Evolutionary conservation across 2,329 filamentous ascomycete genomes (phyloP), one percentile per base, ranked within the genome.

Genomic region (Aspergillus calidoustus): DNA sequence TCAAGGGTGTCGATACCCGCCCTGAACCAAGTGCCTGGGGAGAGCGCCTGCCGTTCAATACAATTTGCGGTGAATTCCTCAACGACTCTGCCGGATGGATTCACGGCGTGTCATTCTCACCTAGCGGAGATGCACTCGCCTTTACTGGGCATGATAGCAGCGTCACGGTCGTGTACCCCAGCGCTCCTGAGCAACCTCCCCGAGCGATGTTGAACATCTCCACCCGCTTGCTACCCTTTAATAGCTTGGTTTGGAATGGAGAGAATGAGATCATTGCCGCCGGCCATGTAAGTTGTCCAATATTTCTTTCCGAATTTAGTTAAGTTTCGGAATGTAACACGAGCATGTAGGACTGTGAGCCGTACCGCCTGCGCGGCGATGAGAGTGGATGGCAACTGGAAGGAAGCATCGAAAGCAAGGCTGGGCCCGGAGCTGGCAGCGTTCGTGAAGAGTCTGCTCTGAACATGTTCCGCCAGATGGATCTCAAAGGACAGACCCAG

Each of bases 391-490:
- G 95, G 95, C 86, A 92, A 73, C 82, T 97, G 43, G 86, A 85
- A 41, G 93, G 93, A 34, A 90, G 91, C 4, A 81, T 98, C 64
- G 93, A 97, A 80, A 82, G 83, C 53, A 93, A 93, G 79, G 83
- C 86, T 54, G 81, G 84, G 5, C 82, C 84, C 30, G 89, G 86
- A 47, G 76, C 83, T 59, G 81, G 79, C 2, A 88, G 85, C 61
- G 81, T 82, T 62, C 86, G 90, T 34, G 95, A 98, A 79, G 95
- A 98, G 77, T 95, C 91, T 67, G 95, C 95, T 25, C 82, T 97
- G 76, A 97, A 98, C 79, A 97, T 98, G 92, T 99, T 99, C 82
- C 88, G 89, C 72, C 93, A 97, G 82, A 98, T 99, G 95, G 95
- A 99, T 79, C 84, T 99, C 67, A 97, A 95, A 84, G 95, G 95